Base-by-base conservation (phyloP, 2,329 filamentous ascomycete genomes). In the Pyrenophora teres region DNA sequence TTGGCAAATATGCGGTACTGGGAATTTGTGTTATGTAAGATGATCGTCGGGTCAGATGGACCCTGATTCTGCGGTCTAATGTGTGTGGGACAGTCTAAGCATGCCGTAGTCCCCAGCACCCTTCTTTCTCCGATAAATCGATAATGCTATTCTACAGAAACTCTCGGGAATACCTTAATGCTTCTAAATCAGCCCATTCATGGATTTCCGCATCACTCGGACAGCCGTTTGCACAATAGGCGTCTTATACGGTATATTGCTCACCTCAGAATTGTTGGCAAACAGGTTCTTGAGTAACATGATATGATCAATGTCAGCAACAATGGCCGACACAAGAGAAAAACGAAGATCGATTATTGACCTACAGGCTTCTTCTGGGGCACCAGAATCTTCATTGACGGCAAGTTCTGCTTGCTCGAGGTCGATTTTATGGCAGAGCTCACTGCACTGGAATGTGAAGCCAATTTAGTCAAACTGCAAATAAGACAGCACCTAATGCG, bases 381-480 rank as follows among this genome's bases (percentile, higher is more conserved):
- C 3, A 10, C 4, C 36, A n/a, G 5, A 2, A 18, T 7, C 35
- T 1, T 4, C 19, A 6, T 21, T 21, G 12, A 16, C 19, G 3
- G 16, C 21, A 1, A 32, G 3, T 1, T 10, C 15, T 2, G n/a
- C 16, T 33, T 43, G 46, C 27, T 30, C 32, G 9, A 37, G 2
- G 7, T 38, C 32, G n/a, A 43, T 49, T 23, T 38, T 43, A 8
- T 36, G 37, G 31, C 37, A 48, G 21, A 41, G 15, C 19, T 48
- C 38, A 30, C 35, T 40, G 9, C 38, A 41, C 21, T 36, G 19
- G 4, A 41, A 19, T 12, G 38, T 48, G 4, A 40, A 21, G 5
- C 30, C 19, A 21, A 36, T 48, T 21, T 48, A 48, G 12, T 48
- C 45, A 2, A 47, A 41, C 2, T 41, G 19, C 9, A 48, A 12